These are phyloP conservation scores for Adansonia grandidieri DNA, from an alignment of 441 rosid species.

Conservation along the genomic window DNA sequence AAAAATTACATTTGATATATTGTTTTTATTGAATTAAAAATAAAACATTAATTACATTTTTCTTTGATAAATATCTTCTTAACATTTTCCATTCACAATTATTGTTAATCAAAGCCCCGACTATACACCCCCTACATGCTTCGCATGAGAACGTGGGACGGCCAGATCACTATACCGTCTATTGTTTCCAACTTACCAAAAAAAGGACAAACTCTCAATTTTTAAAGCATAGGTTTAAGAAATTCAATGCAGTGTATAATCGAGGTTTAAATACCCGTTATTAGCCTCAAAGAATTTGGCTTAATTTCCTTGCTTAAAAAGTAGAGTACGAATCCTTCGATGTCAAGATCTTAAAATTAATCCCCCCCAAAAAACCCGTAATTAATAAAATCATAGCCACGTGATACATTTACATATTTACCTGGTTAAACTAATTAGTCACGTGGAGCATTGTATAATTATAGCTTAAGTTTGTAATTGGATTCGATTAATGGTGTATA, in stretches of 20 bases:
- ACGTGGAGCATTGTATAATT: too few relatives aligned
- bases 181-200: neutral
- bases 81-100: too few relatives aligned
- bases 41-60: too few relatives aligned
- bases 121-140: slow-evolving; percentile 8
- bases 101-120: neutral
- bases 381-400: neutral
- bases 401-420: neutral
- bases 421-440: neutral
- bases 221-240: neutral
- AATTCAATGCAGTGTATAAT: neutral
- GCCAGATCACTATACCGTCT: neutral
- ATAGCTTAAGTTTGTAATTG: neutral
- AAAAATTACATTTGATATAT: too few relatives aligned
- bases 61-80: too few relatives aligned
- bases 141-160: slow-evolving; percentile 11
- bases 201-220: neutral
- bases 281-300: too few relatives aligned
- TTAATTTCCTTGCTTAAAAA: too few relatives aligned
- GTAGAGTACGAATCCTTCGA: too few relatives aligned
- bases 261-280: neutral
- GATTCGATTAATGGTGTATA: too few relatives aligned
- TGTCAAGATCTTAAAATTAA: too few relatives aligned
- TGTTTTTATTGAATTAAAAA: too few relatives aligned
- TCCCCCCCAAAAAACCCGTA: too few relatives aligned